These are phyloP conservation scores for Ogataea paradorogensis DNA, from an alignment of 805 yeast species.

Conservation along the genomic window DNA sequence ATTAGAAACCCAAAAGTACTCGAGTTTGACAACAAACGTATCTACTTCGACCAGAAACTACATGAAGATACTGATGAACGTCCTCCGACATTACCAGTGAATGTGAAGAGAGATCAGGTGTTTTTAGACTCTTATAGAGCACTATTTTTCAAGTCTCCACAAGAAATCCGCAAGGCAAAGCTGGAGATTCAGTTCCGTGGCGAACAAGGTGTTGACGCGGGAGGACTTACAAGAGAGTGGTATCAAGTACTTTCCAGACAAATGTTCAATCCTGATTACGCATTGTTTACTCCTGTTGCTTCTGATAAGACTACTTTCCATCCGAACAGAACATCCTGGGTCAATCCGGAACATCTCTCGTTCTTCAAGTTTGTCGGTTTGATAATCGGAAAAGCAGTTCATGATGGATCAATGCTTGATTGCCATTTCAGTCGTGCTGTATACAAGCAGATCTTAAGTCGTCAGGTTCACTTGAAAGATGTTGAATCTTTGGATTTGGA, in stretches of 20 bases:
- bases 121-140: conserved; percentile 87
- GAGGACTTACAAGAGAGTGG: conserved; percentile 98
- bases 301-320: conserved; percentile 93
- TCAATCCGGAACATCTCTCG: conserved; percentile 88
- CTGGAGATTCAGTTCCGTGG: conserved; percentile 84
- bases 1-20: conserved; percentile 84
- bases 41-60: conserved; percentile 74
- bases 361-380: conserved; percentile 94
- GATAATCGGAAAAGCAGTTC: conserved; percentile 90
- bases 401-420: conserved; percentile 80
- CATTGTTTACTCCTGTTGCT: conserved; percentile 85
- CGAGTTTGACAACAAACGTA: conserved; percentile 92
- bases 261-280: conserved; percentile 95
- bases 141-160: conserved; percentile 71
- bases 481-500: conserved; percentile 92
- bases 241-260: conserved; percentile 90
- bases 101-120: conserved; percentile 83
- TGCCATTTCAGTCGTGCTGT: conserved; percentile 96
- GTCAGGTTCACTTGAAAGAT: conserved; percentile 81
- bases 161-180: conserved; percentile 67
- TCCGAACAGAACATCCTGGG: conserved; percentile 89
- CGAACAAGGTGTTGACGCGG: conserved; percentile 97
- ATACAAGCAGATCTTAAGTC: conserved; percentile 79
- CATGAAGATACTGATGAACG: conserved; percentile 45
- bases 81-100: conserved; percentile 51